Evolutionary conservation across 768 basidiomycete species (phyloP).

Genomic region (Suillus luteus): DNA sequence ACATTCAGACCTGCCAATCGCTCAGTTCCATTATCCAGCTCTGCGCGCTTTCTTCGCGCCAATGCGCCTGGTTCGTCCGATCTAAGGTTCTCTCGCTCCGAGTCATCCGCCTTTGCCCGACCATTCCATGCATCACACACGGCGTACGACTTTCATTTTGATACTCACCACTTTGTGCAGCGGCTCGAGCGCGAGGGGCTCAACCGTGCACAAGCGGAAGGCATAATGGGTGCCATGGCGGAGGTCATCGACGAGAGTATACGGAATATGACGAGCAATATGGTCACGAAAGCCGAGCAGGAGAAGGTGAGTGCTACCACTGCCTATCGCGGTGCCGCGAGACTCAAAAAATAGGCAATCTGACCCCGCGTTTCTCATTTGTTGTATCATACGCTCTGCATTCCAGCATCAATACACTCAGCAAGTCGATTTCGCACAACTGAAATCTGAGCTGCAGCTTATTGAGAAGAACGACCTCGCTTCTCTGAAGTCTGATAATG

Average conservation of each 20-base stretch:
- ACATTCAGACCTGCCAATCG: constrained; percentile 10
- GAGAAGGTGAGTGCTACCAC: constrained; percentile 70
- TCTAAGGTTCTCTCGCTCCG: neutral
- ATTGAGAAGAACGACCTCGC: constrained; percentile 97
- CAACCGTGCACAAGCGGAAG: constrained; percentile 90
- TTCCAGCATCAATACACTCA: constrained; percentile 87
- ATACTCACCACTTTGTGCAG: constrained; percentile 94
- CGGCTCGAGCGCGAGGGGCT: constrained; percentile 87
- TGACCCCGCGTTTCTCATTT: neutral
- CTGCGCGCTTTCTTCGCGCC: neutral
- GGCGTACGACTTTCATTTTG: constrained; percentile 75
- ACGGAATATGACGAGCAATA: constrained; percentile 91
- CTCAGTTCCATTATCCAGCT: constrained; percentile 13
- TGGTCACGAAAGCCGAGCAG: constrained; percentile 95
- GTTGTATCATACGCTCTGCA: neutral
- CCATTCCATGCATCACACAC: constrained; percentile 33
- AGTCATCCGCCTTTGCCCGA: constrained; percentile 12
- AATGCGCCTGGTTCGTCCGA: neutral
- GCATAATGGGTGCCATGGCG: constrained; percentile 95
- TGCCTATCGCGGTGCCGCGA: neutral
- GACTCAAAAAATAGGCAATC: neutral
- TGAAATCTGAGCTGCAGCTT: constrained; percentile 94
- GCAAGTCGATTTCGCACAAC: constrained; percentile 95
- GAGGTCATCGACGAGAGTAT: constrained; percentile 98
- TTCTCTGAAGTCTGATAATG: constrained; percentile 95